A percentile compares a stretch with the other conserved stretches of the same genome.
These are phyloP conservation scores for Colletotrichum spaethianum DNA, from an alignment of 2,329 filamentous ascomycete species.

Conservation along the genomic window DNA sequence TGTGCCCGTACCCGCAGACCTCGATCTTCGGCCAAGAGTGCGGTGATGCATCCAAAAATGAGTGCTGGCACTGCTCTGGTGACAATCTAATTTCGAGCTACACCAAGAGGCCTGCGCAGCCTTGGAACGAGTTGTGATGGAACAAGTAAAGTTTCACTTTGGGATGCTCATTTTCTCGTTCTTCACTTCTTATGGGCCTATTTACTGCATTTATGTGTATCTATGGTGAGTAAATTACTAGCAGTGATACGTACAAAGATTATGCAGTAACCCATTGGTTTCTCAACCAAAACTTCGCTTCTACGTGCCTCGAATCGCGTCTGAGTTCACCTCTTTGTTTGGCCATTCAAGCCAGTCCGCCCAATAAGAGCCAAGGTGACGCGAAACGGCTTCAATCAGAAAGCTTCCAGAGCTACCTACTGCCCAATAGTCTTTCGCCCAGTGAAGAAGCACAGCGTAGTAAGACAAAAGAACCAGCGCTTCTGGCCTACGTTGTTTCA, in stretches of 20 bases:
- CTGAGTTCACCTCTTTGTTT: conserved; percentile 10
- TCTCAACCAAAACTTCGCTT: no score
- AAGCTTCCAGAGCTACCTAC: conserved; percentile 46
- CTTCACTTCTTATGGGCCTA: no score
- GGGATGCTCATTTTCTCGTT: background rate
- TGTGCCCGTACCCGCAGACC: conserved; percentile 55
- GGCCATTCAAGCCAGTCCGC: conserved; percentile 47
- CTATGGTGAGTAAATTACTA: no score
- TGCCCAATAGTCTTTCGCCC: conserved; percentile 51
- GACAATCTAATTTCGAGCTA: background rate
- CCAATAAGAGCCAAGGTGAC: conserved; percentile 45
- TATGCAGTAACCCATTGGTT: no score
- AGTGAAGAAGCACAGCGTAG: conserved; percentile 57
- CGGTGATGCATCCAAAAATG: background rate
- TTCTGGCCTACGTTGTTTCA: conserved; percentile 9
- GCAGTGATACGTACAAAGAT: no score
- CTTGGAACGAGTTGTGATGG: background rate
- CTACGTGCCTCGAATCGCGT: no score
- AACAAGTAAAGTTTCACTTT: background rate
- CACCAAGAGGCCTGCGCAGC: background rate
- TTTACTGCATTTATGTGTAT: no score
- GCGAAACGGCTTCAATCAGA: conserved; percentile 43
- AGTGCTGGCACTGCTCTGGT: conserved; percentile 16
- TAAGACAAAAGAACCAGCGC: conserved; percentile 57
- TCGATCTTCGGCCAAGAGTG: conserved; percentile 44